Evolutionary conservation across 371 early-diverging fungal species (phyloP), one percentile per base, ranked within the genome.

Genomic region (Vairimorpha apis): DNA sequence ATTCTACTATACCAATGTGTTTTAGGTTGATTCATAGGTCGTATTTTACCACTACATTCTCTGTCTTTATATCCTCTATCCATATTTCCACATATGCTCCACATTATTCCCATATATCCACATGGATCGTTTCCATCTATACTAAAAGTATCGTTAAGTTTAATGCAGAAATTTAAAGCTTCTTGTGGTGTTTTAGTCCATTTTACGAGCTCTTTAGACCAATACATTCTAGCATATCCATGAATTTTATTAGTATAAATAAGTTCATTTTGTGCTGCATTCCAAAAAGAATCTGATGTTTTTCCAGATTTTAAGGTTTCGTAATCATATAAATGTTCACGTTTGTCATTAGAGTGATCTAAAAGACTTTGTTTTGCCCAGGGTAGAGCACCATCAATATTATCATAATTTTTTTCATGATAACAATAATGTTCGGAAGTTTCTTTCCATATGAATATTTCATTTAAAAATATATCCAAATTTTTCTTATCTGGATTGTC

Each of bases 101-200:
- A 75, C 76, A 75, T 75, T 35, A 69, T 23, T 0, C 76, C 69
- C 25, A 56, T 5, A 65, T 70, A 70, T 41, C 70, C 69, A 63
- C 70, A 65, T 14, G 70, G 70, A 70, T 69, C 67, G 65, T 70
- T 75, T 32, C 65, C 76, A 47, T 75, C 76, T 12, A 75, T 25
- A 18, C 60, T 59, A 65, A 65, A 75, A 43, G 59, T 75, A 59
- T 70, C 76, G 59, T 75, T 70, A 12, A 75, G 45, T 16, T 35
- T 5, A 47, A 69, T 47, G 29, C 55, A 55, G 0, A 53, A 38
- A 30, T 53, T 30, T 18, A 75, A 7, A 18, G 76, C 76, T 33
- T 75, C 65, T 29, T 65, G 58, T 30, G 76, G 76, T n/a, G 58
- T 37, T 41, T 64, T 41, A 35, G 59, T 66, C 76, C 69, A 70